Conservation (phyloP, 2,329 filamentous ascomycete species). For the Samsoniella hepiali region DNA sequence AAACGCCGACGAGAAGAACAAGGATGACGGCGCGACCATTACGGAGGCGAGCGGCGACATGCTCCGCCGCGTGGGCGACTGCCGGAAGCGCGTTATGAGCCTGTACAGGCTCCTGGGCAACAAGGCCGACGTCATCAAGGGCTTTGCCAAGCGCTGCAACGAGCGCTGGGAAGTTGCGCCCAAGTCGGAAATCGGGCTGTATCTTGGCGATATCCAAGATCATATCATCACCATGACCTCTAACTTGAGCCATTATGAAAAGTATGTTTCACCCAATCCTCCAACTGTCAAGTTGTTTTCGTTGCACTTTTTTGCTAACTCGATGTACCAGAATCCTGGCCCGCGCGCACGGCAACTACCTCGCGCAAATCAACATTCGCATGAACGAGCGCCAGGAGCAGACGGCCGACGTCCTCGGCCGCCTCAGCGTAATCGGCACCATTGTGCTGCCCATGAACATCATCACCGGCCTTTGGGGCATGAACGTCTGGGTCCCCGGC, state of each 20-base stretch:
- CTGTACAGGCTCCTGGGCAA: constrained; percentile 90
- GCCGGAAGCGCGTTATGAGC: constrained; percentile 95
- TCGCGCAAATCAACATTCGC: constrained; percentile 98
- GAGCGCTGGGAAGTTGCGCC: constrained; percentile 97
- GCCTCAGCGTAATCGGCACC: constrained; percentile 91
- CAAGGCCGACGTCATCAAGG: constrained; percentile 98
- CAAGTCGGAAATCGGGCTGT: constrained; percentile 92
- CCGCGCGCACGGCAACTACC: constrained; percentile 90
- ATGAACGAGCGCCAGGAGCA: constrained; percentile 98
- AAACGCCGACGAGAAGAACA: constrained; percentile 45
- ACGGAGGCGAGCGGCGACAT: constrained; percentile 67
- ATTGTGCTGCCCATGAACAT: constrained; percentile 99
- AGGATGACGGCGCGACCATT: constrained; percentile 43
- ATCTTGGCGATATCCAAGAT: constrained; percentile 96
- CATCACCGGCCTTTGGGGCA: constrained; percentile 96
- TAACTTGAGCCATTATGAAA: constrained; percentile 94
- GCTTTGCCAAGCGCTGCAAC: constrained; percentile 96
- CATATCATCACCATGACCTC: constrained; percentile 99
- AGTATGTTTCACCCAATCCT: constrained; percentile 52
- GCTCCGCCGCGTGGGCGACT: constrained; percentile 88
- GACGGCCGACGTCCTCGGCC: constrained; percentile 91
- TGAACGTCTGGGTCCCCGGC: constrained; percentile 96
- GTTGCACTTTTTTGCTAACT: background rate
- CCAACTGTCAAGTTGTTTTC: background rate
- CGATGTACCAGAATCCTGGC: constrained; percentile 69